Conservation (phyloP, 73 alveolate genomes). For the Paramecium caudatum region DNA sequence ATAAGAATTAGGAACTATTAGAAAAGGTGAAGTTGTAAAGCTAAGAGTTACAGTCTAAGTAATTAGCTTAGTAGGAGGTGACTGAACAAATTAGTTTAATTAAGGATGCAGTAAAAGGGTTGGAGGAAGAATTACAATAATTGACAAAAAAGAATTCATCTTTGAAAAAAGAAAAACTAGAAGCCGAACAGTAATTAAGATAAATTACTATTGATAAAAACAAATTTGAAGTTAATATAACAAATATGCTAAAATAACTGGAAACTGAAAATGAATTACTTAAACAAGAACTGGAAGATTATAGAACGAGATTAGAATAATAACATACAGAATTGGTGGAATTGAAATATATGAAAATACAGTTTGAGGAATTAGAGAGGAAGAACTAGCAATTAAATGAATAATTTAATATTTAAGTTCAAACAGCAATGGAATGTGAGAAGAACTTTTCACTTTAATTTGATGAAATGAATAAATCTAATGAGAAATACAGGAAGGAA, state of each 20-base stretch:
- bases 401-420: neutral
- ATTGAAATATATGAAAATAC: conserved; percentile 32
- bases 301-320: conserved; percentile 44
- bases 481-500: neutral
- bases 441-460: neutral
- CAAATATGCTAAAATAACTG: conserved; percentile 11
- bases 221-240: neutral
- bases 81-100: conserved; percentile 1
- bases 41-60: neutral
- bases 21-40: conserved; percentile 33
- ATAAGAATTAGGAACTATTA: conserved; percentile 64
- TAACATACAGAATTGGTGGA: conserved; percentile 57
- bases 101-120: conserved; percentile 58
- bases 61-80: conserved; percentile 18
- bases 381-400: conserved; percentile 32
- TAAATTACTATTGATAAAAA: neutral
- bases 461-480: conserved; percentile 60
- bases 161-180: conserved; percentile 50
- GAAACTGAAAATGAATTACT: conserved; percentile 58
- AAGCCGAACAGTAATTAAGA: conserved; percentile 2
- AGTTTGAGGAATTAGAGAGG: conserved; percentile 55
- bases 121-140: conserved; percentile 30
- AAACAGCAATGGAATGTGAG: conserved; percentile 58
- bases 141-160: neutral
- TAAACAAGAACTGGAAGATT: conserved; percentile 45